These are phyloP conservation scores for Monosporozyma aerobia DNA, from an alignment of 805 yeast genomes.

Conservation along the genomic window DNA sequence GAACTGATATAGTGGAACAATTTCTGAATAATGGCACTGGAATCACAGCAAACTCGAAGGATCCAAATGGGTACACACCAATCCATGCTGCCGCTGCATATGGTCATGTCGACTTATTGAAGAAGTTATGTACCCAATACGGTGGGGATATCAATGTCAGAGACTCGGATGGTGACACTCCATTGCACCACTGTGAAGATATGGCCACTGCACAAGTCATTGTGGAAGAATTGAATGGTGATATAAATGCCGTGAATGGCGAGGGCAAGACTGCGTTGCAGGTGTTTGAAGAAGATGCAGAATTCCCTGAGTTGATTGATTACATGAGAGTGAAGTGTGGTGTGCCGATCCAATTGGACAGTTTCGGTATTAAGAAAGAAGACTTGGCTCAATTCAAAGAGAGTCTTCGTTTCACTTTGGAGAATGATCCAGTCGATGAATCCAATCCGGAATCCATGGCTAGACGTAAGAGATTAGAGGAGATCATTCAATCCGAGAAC, in stretches of 20 bases:
- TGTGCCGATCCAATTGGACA: conserved; percentile 17
- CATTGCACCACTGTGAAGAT: conserved; percentile 84
- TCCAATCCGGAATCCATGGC: conserved; percentile 40
- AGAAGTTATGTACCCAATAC: conserved; percentile 25
- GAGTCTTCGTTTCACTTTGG: conserved; percentile 49
- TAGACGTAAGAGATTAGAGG: conserved; percentile 55
- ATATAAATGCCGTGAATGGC: conserved; percentile 49
- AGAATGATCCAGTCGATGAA: conserved; percentile 35
- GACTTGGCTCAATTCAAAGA: conserved; percentile 30
- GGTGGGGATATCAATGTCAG: conserved; percentile 78
- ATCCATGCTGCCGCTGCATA: conserved; percentile 96
- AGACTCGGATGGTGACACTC: conserved; percentile 91
- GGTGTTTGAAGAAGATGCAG: conserved; percentile 75
- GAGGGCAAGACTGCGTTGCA: conserved; percentile 72
- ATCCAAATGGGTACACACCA: conserved; percentile 93
- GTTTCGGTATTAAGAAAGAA: conserved; percentile 23
- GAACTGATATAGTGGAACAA: conserved; percentile 46
- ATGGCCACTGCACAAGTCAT: conserved; percentile 52
- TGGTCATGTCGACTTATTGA: conserved; percentile 63
- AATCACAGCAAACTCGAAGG: conserved; percentile 62
- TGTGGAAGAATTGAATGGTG: conserved; percentile 61
- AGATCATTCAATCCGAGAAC: conserved; percentile 67
- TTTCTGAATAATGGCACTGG: conserved; percentile 38
- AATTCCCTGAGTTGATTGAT: conserved; percentile 65
- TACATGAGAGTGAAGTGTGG: conserved; percentile 44